Conservation (phyloP, 768 basidiomycete species). For the Gloeopeniophorella convolvens region DNA sequence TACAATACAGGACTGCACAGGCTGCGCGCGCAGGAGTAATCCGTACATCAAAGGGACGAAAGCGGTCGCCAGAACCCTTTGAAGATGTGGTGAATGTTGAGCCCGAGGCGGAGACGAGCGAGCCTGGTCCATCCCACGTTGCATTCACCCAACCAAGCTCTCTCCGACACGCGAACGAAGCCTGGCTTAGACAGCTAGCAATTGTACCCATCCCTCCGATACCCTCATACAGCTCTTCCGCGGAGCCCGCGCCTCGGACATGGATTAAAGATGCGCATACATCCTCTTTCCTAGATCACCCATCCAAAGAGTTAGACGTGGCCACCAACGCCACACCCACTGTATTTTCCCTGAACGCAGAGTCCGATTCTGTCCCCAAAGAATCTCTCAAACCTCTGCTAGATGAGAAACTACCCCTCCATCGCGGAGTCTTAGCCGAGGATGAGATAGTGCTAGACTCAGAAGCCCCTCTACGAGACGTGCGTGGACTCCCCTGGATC, state of each 20-base stretch:
- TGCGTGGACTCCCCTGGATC: constrained; percentile 15
- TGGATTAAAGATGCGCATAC: too few species aligned
- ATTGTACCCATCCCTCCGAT: neutral
- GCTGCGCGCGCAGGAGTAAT: constrained; percentile 25
- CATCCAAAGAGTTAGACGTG: too few species aligned
- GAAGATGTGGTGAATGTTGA: neutral
- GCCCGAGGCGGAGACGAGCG: neutral
- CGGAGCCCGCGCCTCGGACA: too few species aligned
- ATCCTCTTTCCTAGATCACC: too few species aligned
- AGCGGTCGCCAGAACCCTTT: neutral
- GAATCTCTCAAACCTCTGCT: neutral
- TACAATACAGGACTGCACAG: constrained; percentile 45
- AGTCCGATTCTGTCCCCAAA: neutral
- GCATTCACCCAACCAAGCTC: constrained; percentile 1
- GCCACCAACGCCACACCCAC: neutral
- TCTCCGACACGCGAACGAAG: constrained; percentile 14
- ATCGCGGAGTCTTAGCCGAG: neutral
- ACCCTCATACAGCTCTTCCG: too few species aligned
- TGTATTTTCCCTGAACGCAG: neutral
- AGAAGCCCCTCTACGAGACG: constrained; percentile 6
- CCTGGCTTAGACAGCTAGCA: constrained; percentile 10
- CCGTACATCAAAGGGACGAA: neutral
- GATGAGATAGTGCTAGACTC: neutral
- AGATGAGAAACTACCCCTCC: neutral
- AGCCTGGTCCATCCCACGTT: neutral